A percentile compares a stretch with the other conserved stretches of the same genome.
Evolutionary conservation across 495 filamentous ascomycete species (phyloP).

Genomic region (Xylaria bambusicola): DNA sequence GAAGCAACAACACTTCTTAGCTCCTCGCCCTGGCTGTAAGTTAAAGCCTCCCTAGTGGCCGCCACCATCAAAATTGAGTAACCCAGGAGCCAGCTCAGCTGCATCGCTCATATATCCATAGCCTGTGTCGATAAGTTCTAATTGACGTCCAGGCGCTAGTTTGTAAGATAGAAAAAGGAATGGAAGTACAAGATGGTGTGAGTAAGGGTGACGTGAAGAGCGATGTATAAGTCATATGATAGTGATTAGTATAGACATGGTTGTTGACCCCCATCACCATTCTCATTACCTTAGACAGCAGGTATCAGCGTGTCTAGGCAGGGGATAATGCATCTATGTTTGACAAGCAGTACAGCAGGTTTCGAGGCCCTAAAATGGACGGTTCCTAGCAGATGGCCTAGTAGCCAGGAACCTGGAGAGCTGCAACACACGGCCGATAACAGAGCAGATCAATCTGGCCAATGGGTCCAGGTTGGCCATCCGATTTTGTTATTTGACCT

Average conservation of each 20-base stretch:
- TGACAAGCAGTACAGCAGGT: conserved; percentile 12
- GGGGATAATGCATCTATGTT: conserved; percentile 23
- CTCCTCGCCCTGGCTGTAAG: conserved; percentile 23
- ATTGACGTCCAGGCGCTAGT: conserved; percentile 24
- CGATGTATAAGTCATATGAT: conserved; percentile 28
- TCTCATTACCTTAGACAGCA: conserved; percentile 16
- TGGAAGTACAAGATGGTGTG: conserved; percentile 8
- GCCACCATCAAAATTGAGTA: conserved; percentile 30
- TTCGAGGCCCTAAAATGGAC: conserved; percentile 1
- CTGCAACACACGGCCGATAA: conserved; percentile 11
- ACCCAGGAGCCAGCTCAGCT: conserved; percentile 31
- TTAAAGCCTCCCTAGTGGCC: conserved; percentile 31
- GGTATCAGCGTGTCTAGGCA: background rate
- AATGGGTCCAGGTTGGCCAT: conserved; percentile 11
- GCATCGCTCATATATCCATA: conserved; percentile 34
- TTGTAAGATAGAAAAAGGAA: conserved; percentile 23
- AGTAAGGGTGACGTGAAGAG: conserved; percentile 21
- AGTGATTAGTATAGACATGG: conserved; percentile 3
- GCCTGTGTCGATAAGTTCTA: conserved; percentile 17
- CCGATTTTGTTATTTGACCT: conserved; percentile 24
- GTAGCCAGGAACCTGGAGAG: conserved; percentile 9
- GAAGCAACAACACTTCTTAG: background rate
- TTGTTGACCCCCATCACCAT: background rate
- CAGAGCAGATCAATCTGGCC: conserved; percentile 5
- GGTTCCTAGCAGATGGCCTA: background rate